Conservation (phyloP, 257 asterid genomes). For the Paulownia fortunei region DNA sequence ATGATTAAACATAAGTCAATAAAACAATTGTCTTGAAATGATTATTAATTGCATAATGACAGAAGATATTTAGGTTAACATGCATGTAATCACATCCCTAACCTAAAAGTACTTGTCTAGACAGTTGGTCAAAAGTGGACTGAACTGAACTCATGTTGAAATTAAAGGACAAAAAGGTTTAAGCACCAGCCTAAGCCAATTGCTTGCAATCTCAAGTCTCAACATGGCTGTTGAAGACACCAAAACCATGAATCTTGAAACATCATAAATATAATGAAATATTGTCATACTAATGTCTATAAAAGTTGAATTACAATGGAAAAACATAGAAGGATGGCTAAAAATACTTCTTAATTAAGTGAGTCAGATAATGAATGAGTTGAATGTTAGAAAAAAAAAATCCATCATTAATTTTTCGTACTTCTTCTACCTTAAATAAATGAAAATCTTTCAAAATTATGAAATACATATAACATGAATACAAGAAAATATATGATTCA, state of each 20-base stretch:
- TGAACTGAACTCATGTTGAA: background rate
- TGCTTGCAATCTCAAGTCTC: background rate
- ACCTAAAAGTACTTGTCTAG: background rate
- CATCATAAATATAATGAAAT: background rate
- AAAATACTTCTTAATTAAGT: no score
- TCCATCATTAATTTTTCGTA: no score
- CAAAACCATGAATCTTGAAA: background rate
- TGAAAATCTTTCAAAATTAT: no score
- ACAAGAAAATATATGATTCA: background rate
- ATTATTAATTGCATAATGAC: slow-evolving; percentile 6
- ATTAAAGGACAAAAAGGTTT: background rate
- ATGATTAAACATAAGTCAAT: slow-evolving; percentile 11
- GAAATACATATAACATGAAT: background rate
- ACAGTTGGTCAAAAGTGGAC: background rate
- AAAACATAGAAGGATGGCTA: no score
- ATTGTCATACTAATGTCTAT: no score
- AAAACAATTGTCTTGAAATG: slow-evolving; percentile 13
- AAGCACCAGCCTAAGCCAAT: background rate
- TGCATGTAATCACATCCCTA: slow-evolving; percentile 7
- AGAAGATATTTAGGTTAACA: slow-evolving; percentile 9
- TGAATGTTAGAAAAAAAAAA: no score
- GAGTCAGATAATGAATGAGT: no score
- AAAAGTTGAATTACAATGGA: no score
- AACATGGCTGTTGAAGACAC: no score
- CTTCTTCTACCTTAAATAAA: no score